These are phyloP conservation scores for Nicotiana sylvestris DNA, from an alignment of 257 asterid genomes.

Conservation along the genomic window DNA sequence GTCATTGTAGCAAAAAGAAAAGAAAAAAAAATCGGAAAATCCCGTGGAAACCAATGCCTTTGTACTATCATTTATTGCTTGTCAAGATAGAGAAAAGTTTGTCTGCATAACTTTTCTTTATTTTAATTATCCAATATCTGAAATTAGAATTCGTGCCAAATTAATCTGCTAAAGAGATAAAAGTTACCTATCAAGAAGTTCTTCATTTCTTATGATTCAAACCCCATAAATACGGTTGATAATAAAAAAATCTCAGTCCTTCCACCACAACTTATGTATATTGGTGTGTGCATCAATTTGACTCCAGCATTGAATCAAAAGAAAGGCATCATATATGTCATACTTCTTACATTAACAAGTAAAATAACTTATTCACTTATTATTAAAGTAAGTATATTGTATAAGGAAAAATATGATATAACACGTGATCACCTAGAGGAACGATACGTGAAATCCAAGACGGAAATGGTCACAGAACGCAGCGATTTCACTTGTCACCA, in stretches of 20 bases:
- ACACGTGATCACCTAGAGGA: too few species aligned
- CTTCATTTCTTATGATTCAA: background rate
- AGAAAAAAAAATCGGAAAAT: background rate
- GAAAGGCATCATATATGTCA: background rate
- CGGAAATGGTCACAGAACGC: too few species aligned
- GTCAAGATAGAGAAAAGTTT: background rate
- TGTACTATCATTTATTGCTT: background rate
- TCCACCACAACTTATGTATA: fast-evolving
- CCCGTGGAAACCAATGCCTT: background rate
- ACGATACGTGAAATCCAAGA: too few species aligned
- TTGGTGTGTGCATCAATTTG: background rate
- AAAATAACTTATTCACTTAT: background rate
- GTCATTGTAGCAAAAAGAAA: background rate
- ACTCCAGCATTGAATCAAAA: background rate
- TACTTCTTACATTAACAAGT: background rate
- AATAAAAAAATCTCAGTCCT: background rate
- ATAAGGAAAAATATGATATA: too few species aligned
- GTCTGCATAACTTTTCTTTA: background rate
- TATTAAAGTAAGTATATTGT: background rate
- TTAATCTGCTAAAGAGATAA: background rate
- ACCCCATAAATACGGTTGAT: too few species aligned
- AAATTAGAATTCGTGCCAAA: background rate
- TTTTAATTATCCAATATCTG: background rate
- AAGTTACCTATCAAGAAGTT: background rate
- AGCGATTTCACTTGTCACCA: too few species aligned